These are phyloP conservation scores for Melanogaster broomeanus DNA, from an alignment of 768 basidiomycete genomes.

Conservation along the genomic window DNA sequence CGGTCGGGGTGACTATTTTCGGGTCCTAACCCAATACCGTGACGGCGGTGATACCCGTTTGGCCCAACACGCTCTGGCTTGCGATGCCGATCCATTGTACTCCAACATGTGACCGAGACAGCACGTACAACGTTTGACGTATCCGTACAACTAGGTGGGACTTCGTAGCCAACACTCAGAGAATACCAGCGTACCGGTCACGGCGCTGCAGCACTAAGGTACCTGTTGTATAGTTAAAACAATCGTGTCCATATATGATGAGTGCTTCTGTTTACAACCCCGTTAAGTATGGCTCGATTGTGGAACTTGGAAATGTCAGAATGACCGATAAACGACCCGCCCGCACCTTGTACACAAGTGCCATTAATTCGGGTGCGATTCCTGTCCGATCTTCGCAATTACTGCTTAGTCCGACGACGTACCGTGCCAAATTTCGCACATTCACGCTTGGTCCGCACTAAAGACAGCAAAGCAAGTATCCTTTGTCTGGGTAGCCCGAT, in stretches of 20 bases:
- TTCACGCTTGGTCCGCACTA: too few species aligned
- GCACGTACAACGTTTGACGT: not conserved
- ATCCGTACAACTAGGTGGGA: not conserved
- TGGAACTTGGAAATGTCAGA: conserved; percentile 12
- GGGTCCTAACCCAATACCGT: conserved; percentile 12
- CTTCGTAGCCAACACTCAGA: not conserved
- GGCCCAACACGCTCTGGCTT: not conserved
- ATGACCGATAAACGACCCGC: conserved; percentile 9
- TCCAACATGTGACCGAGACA: too few species aligned
- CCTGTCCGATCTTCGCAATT: too few species aligned
- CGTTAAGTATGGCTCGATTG: conserved; percentile 27
- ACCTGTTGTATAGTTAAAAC: not conserved
- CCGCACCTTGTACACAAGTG: too few species aligned
- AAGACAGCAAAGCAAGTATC: too few species aligned
- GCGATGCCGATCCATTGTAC: conserved; percentile 1
- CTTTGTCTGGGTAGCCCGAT: too few species aligned
- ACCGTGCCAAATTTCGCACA: too few species aligned
- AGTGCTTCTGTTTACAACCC: not conserved
- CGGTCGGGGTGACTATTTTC: conserved; percentile 38
- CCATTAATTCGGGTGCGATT: too few species aligned
- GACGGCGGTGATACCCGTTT: conserved; percentile 23
- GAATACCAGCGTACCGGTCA: not conserved
- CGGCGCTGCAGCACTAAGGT: not conserved
- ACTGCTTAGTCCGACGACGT: too few species aligned
- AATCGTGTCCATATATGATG: not conserved